Base-by-base conservation (phyloP, 1,284 basidiomycete species). In the Coniophora puteana region DNA sequence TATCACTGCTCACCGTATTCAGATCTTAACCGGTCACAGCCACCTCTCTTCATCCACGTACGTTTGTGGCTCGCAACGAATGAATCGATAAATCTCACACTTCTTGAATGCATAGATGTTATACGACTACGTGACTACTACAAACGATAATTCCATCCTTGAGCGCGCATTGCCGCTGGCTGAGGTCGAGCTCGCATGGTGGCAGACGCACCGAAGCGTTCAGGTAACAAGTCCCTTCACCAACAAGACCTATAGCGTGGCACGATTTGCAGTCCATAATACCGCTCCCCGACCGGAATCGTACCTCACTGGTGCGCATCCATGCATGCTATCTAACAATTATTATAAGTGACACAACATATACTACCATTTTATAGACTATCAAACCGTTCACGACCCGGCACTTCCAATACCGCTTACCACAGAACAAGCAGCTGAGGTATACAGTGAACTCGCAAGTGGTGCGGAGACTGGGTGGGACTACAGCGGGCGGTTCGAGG, bases 251-350 rank as follows among this genome's bases (percentile, higher is more conserved):
- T 76, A 87, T 62, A 65, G 70, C 8, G 73, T 96, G 58, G 77
- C 79, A 25, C 83, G 69, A 44, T 95, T 90, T 54, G 66, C 74
- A 2, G 91, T 91, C 0, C 79, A 71, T 46, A 96, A 94, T 60
- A 83, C 69, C 20, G 93, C 89, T 1, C 93, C 93, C 20, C 74
- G 92, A n/a, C 93, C 93, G 0, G 93, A 96, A 64, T 89, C 85
- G 1, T 87, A 83, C 52, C 56, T 78, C 5, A 66, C 67, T 17
- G 76, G 78, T 76, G 46, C 1, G 20, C 17, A 28, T 36, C 18
- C 29, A 11, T 26, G 14, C 14, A 31, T 14, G n/a, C 35, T 36
- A 41, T 40, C 25, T n/a, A 18, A 36, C 29, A 26, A 17, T 13
- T 26, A 28, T 12, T 36, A 17, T 38, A 32, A n/a, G n/a, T n/a